Evolutionary conservation across 2,329 filamentous ascomycete species (phyloP).

Genomic region (Trematosphaeria pertusa): DNA sequence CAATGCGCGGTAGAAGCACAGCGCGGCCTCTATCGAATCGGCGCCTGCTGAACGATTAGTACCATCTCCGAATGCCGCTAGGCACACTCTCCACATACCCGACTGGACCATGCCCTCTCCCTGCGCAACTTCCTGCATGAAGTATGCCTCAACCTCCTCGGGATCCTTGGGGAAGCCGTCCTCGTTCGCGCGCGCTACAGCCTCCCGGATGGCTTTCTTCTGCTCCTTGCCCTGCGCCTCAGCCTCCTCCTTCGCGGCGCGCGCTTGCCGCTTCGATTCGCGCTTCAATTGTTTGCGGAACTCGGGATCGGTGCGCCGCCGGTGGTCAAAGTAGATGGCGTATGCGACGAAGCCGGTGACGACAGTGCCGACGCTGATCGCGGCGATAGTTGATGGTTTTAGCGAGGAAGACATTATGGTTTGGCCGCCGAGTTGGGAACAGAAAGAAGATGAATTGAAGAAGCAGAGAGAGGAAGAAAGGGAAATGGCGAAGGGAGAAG

Average conservation of each 20-base stretch:
- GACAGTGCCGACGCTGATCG: constrained; percentile 65
- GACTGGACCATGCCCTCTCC: constrained; percentile 85
- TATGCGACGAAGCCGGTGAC: constrained; percentile 68
- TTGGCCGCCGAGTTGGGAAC: constrained; percentile 5
- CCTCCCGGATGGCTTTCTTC: constrained; percentile 75
- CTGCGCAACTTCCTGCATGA: constrained; percentile 91
- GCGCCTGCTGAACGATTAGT: constrained; percentile 58
- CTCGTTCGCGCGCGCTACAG: constrained; percentile 81
- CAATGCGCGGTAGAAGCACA: constrained; percentile 97
- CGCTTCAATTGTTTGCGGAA: constrained; percentile 72
- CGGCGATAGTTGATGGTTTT: constrained; percentile 64
- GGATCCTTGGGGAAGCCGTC: constrained; percentile 90
- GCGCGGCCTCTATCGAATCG: constrained; percentile 79
- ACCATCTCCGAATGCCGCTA: not conserved
- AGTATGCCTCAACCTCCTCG: constrained; percentile 94
- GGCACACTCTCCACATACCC: constrained; percentile 59
- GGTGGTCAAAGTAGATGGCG: constrained; percentile 72
- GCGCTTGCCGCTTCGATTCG: constrained; percentile 75
- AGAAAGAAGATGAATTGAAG: constrained; percentile 2
- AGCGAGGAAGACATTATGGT: constrained; percentile 50
- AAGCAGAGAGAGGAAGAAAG: constrained; percentile 1
- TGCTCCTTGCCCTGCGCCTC: constrained; percentile 70
- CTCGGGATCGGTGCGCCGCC: constrained; percentile 67
- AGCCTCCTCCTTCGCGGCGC: constrained; percentile 75
- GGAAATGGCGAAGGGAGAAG: constrained; percentile 10